Evolutionary conservation across 2,329 filamentous ascomycete genomes (phyloP).

Genomic region (Onygenales sp.): DNA sequence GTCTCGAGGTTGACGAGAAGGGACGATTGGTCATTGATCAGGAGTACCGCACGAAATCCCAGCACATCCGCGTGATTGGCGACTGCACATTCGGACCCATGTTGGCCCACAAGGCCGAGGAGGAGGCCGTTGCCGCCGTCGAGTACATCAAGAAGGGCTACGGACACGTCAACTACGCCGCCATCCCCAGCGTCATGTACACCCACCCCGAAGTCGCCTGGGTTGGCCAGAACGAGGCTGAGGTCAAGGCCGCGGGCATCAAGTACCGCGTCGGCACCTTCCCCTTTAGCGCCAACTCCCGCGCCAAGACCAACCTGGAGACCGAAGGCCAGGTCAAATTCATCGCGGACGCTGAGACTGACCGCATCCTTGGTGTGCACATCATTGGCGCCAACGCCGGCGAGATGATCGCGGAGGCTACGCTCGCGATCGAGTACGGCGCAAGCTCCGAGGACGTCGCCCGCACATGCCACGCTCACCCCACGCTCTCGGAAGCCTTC

Average conservation of each 20-base stretch:
- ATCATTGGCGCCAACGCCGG: slow-evolving; percentile 93
- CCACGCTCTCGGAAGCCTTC: slow-evolving; percentile 92
- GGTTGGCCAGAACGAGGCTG: slow-evolving; percentile 96
- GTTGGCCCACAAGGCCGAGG: slow-evolving; percentile 98
- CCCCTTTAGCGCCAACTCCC: slow-evolving; percentile 96
- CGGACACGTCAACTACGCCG: slow-evolving; percentile 97
- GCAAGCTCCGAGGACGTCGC: slow-evolving; percentile 91
- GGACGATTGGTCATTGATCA: slow-evolving; percentile 95
- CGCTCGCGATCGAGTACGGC: slow-evolving; percentile 90
- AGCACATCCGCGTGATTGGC: slow-evolving; percentile 93
- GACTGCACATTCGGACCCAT: slow-evolving; percentile 97
- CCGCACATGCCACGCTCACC: slow-evolving; percentile 92
- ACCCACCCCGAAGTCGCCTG: slow-evolving; percentile 96
- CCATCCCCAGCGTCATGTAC: slow-evolving; percentile 99
- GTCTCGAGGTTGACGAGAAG: slow-evolving; percentile 77
- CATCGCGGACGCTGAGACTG: slow-evolving; percentile 89
- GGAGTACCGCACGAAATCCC: slow-evolving; percentile 95
- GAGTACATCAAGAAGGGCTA: slow-evolving; percentile 98
- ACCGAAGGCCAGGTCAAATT: slow-evolving; percentile 96
- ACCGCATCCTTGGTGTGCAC: slow-evolving; percentile 89
- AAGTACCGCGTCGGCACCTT: slow-evolving; percentile 91
- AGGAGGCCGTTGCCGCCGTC: slow-evolving; percentile 87
- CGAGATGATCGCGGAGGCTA: slow-evolving; percentile 98
- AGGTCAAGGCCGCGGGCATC: slow-evolving; percentile 79
- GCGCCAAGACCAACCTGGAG: slow-evolving; percentile 97